A percentile compares a stretch with the other conserved stretches of the same genome.
These are phyloP conservation scores for Reticulascus tulasneorum DNA, from an alignment of 2,329 filamentous ascomycete genomes.

Conservation along the genomic window DNA sequence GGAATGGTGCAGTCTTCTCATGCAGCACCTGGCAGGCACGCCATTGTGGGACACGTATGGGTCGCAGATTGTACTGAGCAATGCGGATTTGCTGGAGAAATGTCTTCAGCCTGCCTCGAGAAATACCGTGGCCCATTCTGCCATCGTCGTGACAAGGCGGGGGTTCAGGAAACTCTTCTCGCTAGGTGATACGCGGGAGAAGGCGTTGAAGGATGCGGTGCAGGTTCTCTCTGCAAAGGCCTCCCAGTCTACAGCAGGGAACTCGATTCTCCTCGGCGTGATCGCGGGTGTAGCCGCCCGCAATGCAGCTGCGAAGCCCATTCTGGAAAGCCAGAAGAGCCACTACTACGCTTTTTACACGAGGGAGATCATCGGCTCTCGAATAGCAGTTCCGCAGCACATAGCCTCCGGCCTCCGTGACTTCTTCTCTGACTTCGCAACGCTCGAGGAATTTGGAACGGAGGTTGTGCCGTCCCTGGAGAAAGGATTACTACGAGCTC, in stretches of 20 bases:
- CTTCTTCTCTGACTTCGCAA: conserved; percentile 76
- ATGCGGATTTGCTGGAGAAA: conserved; percentile 72
- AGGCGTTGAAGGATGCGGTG: conserved; percentile 61
- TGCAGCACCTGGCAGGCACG: conserved; percentile 65
- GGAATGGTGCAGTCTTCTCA: conserved; percentile 81
- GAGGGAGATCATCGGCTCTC: conserved; percentile 80
- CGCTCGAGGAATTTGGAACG: conserved; percentile 67
- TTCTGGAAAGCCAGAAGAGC: conserved; percentile 63
- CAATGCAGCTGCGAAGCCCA: conserved; percentile 56
- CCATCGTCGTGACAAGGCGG: conserved; percentile 72
- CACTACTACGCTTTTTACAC: conserved; percentile 79
- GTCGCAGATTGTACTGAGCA: conserved; percentile 60
- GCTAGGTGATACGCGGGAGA: conserved; percentile 51
- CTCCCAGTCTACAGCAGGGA: conserved; percentile 58
- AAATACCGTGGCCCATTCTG: conserved; percentile 64
- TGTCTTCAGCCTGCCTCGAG: conserved; percentile 66
- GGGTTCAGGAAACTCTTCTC: conserved; percentile 73
- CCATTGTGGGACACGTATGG: conserved; percentile 62
- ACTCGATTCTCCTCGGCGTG: conserved; percentile 76
- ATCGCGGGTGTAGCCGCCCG: conserved; percentile 83
- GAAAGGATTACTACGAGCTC: conserved; percentile 82
- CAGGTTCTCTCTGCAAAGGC: conserved; percentile 66
- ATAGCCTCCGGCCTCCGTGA: conserved; percentile 70
- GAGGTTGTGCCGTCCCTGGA: conserved; percentile 79
- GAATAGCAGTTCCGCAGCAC: conserved; percentile 65